Evolutionary conservation across 169 alveolate genomes (phyloP).

Genomic region (Condylostoma magnum): DNA sequence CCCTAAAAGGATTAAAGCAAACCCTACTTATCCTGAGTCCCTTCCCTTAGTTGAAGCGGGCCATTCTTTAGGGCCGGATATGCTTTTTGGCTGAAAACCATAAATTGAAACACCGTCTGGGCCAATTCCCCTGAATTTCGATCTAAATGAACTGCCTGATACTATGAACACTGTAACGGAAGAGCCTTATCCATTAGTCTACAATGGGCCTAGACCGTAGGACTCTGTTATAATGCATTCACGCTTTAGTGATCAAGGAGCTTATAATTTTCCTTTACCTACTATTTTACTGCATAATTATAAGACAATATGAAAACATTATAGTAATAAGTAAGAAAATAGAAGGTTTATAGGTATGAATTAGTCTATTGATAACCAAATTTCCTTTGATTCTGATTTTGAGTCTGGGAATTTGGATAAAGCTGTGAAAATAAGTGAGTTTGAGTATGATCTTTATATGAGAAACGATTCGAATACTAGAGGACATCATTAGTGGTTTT

Average conservation of each 20-base stretch:
- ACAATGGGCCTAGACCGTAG: conserved; percentile 23
- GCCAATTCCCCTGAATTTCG: conserved; percentile 13
- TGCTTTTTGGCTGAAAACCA: conserved; percentile 22
- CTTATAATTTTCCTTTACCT: neutral
- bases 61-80: conserved; percentile 1
- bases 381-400: conserved; percentile 84
- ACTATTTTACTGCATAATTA: neutral
- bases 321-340: neutral
- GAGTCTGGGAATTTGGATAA: conserved; percentile 88
- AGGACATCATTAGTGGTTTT: conserved; percentile 90
- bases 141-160: neutral
- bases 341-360: conserved; percentile 5
- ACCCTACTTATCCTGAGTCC: too few relatives aligned
- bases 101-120: neutral
- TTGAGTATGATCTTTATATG: conserved; percentile 81
- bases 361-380: neutral
- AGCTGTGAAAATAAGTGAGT: conserved; percentile 77
- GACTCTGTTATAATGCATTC: conserved; percentile 16
- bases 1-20: too few relatives aligned
- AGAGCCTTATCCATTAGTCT: neutral
- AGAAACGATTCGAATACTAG: conserved; percentile 87
- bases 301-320: neutral
- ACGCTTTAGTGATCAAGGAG: neutral
- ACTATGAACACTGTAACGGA: too few relatives aligned
- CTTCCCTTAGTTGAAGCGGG: conserved; percentile 21